These are phyloP conservation scores for Nicotiana obtusifolia DNA, from an alignment of 257 asterid species.

Conservation along the genomic window DNA sequence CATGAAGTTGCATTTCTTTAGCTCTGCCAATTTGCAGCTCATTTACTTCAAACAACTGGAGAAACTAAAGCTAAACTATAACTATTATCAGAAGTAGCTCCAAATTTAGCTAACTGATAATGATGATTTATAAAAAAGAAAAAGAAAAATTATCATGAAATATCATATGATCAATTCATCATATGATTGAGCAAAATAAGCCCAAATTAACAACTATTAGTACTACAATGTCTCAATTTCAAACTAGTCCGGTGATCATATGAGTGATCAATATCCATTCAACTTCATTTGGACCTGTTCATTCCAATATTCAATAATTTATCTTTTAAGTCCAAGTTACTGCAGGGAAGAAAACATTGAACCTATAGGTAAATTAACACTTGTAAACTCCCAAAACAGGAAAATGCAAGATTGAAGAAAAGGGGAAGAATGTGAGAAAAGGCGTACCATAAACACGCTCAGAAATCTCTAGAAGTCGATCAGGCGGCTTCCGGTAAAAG, in stretches of 20 bases:
- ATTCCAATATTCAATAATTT: no score
- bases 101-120: neutral
- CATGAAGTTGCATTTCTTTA: neutral
- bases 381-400: neutral
- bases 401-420: neutral
- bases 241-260: no score
- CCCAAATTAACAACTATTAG: no score
- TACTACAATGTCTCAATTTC: no score
- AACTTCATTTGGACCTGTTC: no score
- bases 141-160: neutral
- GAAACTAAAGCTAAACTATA: neutral
- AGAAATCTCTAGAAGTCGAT: conserved; percentile 98
- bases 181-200: no score
- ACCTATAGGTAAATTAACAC: neutral
- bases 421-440: neutral
- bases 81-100: neutral
- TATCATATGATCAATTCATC: no score
- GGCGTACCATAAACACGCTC: conserved; percentile 89
- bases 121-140: neutral
- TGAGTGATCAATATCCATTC: no score
- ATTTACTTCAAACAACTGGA: neutral
- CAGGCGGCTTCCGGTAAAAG: conserved; percentile 98
- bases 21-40: neutral
- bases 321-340: no score
- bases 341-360: neutral